Conservation (phyloP, 148 eudicot genomes). For the Suaeda aralocaspica region DNA sequence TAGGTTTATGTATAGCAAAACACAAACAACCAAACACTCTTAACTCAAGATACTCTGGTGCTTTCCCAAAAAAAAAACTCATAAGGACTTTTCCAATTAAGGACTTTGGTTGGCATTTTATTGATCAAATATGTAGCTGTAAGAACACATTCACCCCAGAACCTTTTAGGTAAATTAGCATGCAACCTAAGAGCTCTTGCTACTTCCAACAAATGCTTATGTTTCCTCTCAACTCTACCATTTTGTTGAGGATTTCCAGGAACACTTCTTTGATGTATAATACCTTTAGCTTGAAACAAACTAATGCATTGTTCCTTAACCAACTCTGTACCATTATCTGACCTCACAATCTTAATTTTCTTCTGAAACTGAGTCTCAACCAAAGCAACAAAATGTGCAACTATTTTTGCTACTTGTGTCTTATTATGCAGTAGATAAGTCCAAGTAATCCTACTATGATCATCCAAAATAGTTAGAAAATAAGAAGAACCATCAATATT, state of each 20-base stretch:
- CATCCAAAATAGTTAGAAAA: background rate
- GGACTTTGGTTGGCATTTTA: background rate
- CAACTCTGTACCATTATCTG: background rate
- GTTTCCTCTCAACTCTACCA: background rate
- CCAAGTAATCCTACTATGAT: background rate
- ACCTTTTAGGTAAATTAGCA: background rate
- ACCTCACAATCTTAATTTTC: background rate
- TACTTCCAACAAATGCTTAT: background rate
- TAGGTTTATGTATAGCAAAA: background rate
- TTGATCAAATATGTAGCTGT: background rate
- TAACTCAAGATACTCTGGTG: background rate
- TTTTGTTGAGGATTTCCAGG: background rate
- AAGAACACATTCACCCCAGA: constrained; percentile 2
- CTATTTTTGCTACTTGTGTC: background rate
- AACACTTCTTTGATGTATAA: background rate
- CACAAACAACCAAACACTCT: background rate
- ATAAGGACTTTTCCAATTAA: background rate
- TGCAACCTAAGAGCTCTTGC: background rate
- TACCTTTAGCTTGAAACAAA: background rate
- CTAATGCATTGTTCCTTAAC: background rate
- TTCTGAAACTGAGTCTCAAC: background rate
- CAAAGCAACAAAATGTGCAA: background rate
- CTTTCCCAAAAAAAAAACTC: background rate
- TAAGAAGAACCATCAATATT: background rate
- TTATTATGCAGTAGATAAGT: background rate